These are phyloP conservation scores for Eucommia ulmoides DNA, from an alignment of 257 asterid species.

Conservation along the genomic window DNA sequence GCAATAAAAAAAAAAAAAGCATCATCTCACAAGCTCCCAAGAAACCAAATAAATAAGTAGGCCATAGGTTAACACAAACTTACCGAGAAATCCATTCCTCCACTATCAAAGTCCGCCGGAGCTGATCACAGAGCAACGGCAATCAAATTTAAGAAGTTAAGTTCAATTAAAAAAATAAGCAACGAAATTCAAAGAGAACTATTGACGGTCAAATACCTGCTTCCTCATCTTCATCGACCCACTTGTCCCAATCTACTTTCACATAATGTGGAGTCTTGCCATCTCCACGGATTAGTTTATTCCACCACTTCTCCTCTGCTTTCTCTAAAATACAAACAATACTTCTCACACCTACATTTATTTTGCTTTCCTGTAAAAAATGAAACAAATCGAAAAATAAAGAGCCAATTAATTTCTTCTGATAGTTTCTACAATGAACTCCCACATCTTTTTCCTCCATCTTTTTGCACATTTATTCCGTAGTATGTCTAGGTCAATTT, in stretches of 20 bases:
- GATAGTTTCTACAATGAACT: too few relatives aligned
- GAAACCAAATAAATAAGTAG: background rate
- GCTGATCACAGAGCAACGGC: background rate
- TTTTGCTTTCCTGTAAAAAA: background rate
- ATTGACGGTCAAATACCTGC: background rate
- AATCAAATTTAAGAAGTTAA: background rate
- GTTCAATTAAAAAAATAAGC: background rate
- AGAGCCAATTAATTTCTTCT: too few relatives aligned
- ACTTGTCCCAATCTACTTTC: slow-evolving; percentile 1
- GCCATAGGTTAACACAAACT: background rate
- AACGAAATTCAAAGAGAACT: background rate
- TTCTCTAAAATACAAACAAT: too few relatives aligned
- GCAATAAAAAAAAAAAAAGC: background rate
- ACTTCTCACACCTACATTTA: too few relatives aligned
- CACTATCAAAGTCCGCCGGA: background rate
- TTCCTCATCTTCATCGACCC: slow-evolving; percentile 1
- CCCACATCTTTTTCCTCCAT: too few relatives aligned
- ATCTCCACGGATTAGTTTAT: too few relatives aligned
- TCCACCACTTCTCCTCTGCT: too few relatives aligned
- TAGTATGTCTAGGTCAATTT: too few relatives aligned
- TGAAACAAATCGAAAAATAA: too few relatives aligned
- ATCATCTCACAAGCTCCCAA: background rate
- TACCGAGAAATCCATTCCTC: slow-evolving; percentile 1
- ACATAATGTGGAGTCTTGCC: background rate
- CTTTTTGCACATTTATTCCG: too few relatives aligned